Evolutionary conservation across 306 rosid species (phyloP).

Genomic region (Dalbergia cultrata): DNA sequence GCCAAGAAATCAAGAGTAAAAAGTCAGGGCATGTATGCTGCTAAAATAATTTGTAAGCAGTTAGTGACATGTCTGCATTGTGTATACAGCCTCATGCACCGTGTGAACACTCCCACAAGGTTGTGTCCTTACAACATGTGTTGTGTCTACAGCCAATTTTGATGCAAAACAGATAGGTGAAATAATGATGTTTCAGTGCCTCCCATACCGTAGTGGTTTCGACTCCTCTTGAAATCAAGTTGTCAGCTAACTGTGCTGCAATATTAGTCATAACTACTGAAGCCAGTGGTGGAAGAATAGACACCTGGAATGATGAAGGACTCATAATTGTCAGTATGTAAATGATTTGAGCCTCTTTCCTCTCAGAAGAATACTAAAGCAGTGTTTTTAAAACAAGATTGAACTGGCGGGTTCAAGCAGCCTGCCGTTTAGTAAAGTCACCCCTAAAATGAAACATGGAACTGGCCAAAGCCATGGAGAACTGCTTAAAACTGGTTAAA

Average conservation of each 20-base stretch:
- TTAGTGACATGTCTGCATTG: background rate
- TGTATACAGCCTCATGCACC: slow-evolving; percentile 11
- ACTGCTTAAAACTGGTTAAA: background rate
- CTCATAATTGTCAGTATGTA: slow-evolving; percentile 18
- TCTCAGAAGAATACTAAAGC: slow-evolving; percentile 9
- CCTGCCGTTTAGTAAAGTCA: background rate
- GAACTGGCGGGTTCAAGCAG: background rate
- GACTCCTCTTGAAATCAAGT: slow-evolving; percentile 86
- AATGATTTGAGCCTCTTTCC: slow-evolving; percentile 5
- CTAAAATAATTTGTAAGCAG: slow-evolving; percentile 29
- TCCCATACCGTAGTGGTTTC: slow-evolving; percentile 80
- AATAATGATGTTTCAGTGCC: slow-evolving; percentile 32
- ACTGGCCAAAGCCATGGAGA: slow-evolving; percentile 9
- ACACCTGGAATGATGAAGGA: slow-evolving; percentile 69
- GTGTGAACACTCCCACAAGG: slow-evolving; percentile 34
- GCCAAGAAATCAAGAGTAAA: slow-evolving; percentile 36
- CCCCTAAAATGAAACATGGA: slow-evolving; percentile 14
- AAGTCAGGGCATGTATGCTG: slow-evolving; percentile 23
- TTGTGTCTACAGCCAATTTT: slow-evolving; percentile 21
- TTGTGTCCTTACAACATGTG: slow-evolving; percentile 11
- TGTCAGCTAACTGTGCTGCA: slow-evolving; percentile 90
- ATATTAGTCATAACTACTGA: slow-evolving; percentile 74
- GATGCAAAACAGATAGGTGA: slow-evolving; percentile 2
- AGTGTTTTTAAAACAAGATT: slow-evolving; percentile 1
- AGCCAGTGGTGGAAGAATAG: slow-evolving; percentile 94